Evolutionary conservation across 2,329 filamentous ascomycete species (phyloP).

Genomic region (Thielaviopsis populi): DNA sequence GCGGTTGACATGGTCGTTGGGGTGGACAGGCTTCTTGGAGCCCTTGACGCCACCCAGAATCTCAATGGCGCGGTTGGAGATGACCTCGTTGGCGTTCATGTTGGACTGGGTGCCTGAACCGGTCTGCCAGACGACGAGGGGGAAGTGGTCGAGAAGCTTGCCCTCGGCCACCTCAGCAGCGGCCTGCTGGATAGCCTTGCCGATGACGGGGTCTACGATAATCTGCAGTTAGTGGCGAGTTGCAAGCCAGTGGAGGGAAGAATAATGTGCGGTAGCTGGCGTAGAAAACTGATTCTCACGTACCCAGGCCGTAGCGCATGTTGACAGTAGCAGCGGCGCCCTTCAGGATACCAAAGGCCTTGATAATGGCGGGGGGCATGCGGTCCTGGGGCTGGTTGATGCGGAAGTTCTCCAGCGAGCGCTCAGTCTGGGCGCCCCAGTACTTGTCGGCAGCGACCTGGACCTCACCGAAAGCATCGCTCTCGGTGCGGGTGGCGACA

Average conservation of each 20-base stretch:
- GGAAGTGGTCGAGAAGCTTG: conserved; percentile 94
- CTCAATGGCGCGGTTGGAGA: conserved; percentile 97
- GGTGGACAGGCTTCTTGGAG: conserved; percentile 95
- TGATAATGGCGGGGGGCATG: conserved; percentile 85
- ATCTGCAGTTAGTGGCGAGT: not conserved
- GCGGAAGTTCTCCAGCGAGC: conserved; percentile 91
- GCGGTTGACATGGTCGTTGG: conserved; percentile 99
- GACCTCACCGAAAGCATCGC: conserved; percentile 94
- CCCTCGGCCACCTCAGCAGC: conserved; percentile 83
- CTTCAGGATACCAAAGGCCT: conserved; percentile 94
- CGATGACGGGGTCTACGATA: conserved; percentile 63
- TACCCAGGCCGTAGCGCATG: conserved; percentile 80
- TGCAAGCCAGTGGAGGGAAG: not conserved
- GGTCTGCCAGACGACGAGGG: conserved; percentile 97
- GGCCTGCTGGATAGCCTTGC: conserved; percentile 85
- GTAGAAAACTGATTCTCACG: conserved; percentile 19
- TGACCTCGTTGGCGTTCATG: conserved; percentile 99
- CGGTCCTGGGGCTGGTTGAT: conserved; percentile 99
- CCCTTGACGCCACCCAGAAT: conserved; percentile 90
- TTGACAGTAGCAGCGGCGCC: conserved; percentile 92
- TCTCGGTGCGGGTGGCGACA: conserved; percentile 59
- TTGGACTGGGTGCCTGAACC: conserved; percentile 97
- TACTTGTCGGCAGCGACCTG: conserved; percentile 86
- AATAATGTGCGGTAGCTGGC: too few species aligned
- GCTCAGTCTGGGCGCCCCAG: conserved; percentile 96